phyloP scores from a whole-genome alignment of 345 rosid species.

The Raphanus sativus region DNA sequence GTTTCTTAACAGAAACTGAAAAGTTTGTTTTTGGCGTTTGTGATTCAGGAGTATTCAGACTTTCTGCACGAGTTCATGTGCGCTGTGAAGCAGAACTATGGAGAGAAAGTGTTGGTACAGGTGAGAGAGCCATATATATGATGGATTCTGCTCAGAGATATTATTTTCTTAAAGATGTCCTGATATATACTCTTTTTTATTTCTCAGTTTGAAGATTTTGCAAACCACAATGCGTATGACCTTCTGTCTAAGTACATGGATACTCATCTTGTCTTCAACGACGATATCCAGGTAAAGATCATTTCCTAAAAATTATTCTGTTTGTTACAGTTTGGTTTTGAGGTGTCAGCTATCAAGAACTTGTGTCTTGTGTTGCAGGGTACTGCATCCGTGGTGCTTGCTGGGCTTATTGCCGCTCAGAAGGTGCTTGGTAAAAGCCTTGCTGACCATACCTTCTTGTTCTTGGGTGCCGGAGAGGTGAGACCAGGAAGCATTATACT shows the following conservation, averaged over 20 bases:
- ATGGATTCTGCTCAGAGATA: not conserved
- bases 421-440: too few species aligned
- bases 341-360: too few species aligned
- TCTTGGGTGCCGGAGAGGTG: too few species aligned
- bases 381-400: too few species aligned
- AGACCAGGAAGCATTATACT: too few species aligned
- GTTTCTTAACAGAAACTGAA: too few species aligned
- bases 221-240: constrained; percentile 96
- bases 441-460: too few species aligned
- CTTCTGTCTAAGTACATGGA: constrained; percentile 68
- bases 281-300: constrained; percentile 79
- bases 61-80: constrained; percentile 41
- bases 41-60: constrained; percentile 77
- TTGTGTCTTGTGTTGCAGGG: too few species aligned
- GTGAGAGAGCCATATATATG: constrained; percentile 39
- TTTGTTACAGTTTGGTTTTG: too few species aligned
- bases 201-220: constrained; percentile 96
- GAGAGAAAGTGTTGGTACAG: constrained; percentile 91
- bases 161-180: too few species aligned
- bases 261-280: constrained; percentile 95
- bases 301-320: too few species aligned
- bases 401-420: too few species aligned
- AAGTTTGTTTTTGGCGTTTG: not conserved
- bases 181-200: not conserved
- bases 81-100: constrained; percentile 14